A percentile compares a stretch with the other conserved stretches of the same genome.
phyloP scores from a whole-genome alignment of 106 monocot genomes.

The Apostasia ramifera region DNA sequence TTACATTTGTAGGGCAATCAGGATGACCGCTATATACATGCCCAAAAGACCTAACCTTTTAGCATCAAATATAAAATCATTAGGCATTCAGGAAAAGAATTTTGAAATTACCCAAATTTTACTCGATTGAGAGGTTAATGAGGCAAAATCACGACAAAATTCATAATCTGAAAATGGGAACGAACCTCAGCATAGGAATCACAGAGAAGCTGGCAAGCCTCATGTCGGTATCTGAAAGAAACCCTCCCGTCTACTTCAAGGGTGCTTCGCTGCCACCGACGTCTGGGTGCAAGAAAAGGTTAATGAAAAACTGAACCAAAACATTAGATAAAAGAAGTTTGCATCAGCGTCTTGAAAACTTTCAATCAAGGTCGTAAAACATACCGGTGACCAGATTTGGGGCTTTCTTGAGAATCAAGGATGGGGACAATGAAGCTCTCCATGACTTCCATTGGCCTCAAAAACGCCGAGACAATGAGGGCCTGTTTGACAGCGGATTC shows the following conservation, averaged over 20 bases:
- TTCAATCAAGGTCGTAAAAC: neutral
- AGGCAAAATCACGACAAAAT: neutral
- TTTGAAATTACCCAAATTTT: neutral
- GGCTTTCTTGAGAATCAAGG: conserved; percentile 7
- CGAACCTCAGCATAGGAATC: conserved; percentile 54
- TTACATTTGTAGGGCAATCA: conserved; percentile 36
- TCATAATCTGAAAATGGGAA: no score
- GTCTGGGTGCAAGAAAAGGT: conserved; percentile 3
- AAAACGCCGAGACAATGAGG: neutral
- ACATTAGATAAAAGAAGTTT: neutral
- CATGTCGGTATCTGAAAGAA: conserved; percentile 28
- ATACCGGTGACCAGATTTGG: conserved; percentile 7
- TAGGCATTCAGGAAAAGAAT: neutral
- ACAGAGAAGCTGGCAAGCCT: conserved; percentile 42
- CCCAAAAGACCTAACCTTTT: conserved; percentile 31
- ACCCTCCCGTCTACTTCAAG: conserved; percentile 46
- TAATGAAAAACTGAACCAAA: neutral
- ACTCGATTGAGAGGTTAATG: neutral
- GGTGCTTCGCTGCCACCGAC: conserved; percentile 30
- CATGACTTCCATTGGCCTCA: conserved; percentile 13
- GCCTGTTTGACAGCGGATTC: no score
- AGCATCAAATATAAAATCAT: conserved; percentile 2
- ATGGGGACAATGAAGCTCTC: conserved; percentile 33
- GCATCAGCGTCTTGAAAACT: neutral
- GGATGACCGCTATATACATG: conserved; percentile 21